Evolutionary conservation across 805 yeast species (phyloP).

Genomic region (Zygosaccharomyces rouxii): DNA sequence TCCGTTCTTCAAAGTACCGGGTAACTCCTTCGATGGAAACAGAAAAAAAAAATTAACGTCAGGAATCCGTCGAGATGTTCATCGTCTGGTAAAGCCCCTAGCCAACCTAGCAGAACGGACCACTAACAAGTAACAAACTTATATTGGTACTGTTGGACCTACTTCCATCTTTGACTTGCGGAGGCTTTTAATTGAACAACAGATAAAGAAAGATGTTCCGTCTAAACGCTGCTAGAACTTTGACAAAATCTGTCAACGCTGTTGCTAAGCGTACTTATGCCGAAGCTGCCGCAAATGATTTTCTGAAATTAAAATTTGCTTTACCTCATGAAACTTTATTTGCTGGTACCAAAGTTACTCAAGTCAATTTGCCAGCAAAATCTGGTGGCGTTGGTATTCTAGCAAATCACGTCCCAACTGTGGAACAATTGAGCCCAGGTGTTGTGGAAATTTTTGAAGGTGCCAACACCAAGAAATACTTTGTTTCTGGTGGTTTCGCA

Average conservation of each 20-base stretch:
- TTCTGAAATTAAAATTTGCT: conserved; percentile 82
- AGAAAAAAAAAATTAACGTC: neutral
- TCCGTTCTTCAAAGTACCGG: neutral
- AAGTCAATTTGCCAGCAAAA: conserved; percentile 93
- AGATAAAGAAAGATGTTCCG: conserved; percentile 23
- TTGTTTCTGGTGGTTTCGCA: conserved; percentile 95
- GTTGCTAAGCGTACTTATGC: conserved; percentile 83
- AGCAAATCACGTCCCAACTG: conserved; percentile 96
- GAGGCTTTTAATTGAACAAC: neutral
- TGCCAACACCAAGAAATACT: conserved; percentile 70
- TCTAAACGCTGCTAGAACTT: conserved; percentile 19
- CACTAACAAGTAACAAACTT: neutral
- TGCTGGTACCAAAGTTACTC: conserved; percentile 46
- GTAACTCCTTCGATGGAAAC: neutral
- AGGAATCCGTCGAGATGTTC: neutral
- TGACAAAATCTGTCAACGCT: conserved; percentile 41
- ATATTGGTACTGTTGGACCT: neutral
- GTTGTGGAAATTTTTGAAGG: conserved; percentile 85
- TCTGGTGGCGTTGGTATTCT: conserved; percentile 95
- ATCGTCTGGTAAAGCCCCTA: neutral
- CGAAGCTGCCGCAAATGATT: conserved; percentile 66
- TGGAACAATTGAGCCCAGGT: conserved; percentile 96
- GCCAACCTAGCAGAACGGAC: neutral
- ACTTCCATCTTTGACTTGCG: neutral
- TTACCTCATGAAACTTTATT: conserved; percentile 77